Evolutionary conservation across 768 basidiomycete genomes (phyloP), one percentile per base, ranked within the genome.

Genomic region (Myochromella boudieri): DNA sequence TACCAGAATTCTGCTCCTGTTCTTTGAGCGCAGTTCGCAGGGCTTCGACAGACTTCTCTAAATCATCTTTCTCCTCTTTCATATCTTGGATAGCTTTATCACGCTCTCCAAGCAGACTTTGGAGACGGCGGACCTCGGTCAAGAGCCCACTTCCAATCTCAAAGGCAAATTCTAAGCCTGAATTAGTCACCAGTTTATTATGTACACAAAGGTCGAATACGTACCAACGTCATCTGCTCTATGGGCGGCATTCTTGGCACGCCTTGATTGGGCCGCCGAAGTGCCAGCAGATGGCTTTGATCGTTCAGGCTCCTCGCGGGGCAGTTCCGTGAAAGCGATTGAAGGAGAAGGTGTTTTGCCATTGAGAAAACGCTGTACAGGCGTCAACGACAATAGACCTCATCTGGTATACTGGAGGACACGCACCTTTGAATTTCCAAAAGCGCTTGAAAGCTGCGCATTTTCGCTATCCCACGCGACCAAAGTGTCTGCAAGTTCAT

Each of bases 71-170:
- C 70, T 95, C 93, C 69, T 93, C 90, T 58, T 87, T 87, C 78
- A 88, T 84, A 59, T 91, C 89, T 65, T 91, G 86, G 37, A 98
- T 82, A 15, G 87, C 89, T 66, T 93, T 92, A 67, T 97, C 95
- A 43, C 92, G 81, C 67, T 97, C 95, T 12, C 80, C 87, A 32
- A 97, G 80, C 48, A 98, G 76, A 48, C 86, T 87, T 61, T 98
- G 95, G 31, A 98, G 75, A 32, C 95, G 78, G 36, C 95, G 77
- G 37, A 97, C 92, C 69, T 98, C 95, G 6, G 87, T 87, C 24
- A 97, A 74, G 40, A 97, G 73, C 10, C 88, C 88, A 53, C 91
- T 94, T 6, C 95, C 95, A 46, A 98, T 98, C 72, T 98, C 95
- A 58, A 97, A 95, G 31, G 95, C 95, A 57, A 98, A 97, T 72